Evolutionary conservation across 768 basidiomycete species (phyloP).

Genomic region (Hericium alpestre): DNA sequence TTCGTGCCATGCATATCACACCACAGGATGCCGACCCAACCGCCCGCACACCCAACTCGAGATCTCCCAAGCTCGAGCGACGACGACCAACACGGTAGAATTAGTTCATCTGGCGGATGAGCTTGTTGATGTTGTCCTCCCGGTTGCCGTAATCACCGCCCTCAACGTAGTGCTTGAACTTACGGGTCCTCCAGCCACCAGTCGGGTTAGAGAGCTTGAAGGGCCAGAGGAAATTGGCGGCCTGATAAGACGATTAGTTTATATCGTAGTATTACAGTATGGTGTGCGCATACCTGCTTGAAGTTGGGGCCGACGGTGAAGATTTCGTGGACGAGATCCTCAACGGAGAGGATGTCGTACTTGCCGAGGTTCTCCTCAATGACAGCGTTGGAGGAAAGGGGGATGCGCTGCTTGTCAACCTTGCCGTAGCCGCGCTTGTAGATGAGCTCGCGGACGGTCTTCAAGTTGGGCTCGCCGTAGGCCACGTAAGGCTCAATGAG

Average conservation of each 20-base stretch:
- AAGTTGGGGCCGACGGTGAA: conserved; percentile 94
- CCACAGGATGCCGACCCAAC: background rate
- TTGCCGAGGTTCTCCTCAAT: conserved; percentile 88
- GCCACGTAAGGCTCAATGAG: conserved; percentile 95
- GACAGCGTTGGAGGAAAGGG: conserved; percentile 85
- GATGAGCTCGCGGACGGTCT: conserved; percentile 91
- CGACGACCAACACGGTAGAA: background rate
- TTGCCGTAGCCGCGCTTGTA: conserved; percentile 99
- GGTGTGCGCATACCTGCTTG: conserved; percentile 67
- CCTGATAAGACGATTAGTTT: conserved; percentile 29
- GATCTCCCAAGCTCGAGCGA: background rate
- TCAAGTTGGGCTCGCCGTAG: conserved; percentile 96
- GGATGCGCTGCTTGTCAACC: conserved; percentile 94
- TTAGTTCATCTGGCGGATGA: conserved; percentile 91
- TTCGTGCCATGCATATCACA: conserved; percentile 22
- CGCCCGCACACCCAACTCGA: too few relatives aligned
- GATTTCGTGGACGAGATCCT: conserved; percentile 97
- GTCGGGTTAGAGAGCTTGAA: conserved; percentile 99
- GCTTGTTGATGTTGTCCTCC: conserved; percentile 94
- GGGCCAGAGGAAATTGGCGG: conserved; percentile 96
- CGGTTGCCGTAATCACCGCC: conserved; percentile 98
- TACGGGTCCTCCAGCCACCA: conserved; percentile 94
- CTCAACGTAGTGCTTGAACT: conserved; percentile 95
- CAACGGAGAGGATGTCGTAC: conserved; percentile 91
- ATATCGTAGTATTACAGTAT: background rate